Conservation (phyloP, 768 basidiomycete genomes). For the Phylloporus arenicola region DNA sequence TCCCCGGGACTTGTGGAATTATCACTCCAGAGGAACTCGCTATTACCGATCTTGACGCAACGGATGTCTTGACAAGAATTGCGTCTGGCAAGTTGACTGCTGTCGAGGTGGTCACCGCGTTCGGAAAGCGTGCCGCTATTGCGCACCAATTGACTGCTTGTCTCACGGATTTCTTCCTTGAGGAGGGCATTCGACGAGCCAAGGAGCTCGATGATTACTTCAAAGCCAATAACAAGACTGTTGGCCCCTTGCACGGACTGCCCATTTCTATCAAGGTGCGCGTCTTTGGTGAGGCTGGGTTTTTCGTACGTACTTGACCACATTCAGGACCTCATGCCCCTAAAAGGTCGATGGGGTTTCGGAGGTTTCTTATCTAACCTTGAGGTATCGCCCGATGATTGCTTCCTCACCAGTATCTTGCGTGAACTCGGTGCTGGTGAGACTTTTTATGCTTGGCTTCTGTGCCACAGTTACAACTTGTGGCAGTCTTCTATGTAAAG, state of each 20-base stretch:
- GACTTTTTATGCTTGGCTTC: not conserved
- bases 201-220: constrained; percentile 39
- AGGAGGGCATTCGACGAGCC: constrained; percentile 36
- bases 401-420: constrained; percentile 31
- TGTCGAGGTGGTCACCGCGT: constrained; percentile 39
- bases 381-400: constrained; percentile 23
- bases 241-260: constrained; percentile 42
- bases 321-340: constrained; percentile 34
- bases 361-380: constrained; percentile 31
- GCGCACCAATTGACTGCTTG: constrained; percentile 44
- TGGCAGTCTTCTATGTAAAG: constrained; percentile 38
- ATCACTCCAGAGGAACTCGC: constrained; percentile 30
- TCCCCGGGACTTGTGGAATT: constrained; percentile 30
- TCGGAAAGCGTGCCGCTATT: constrained; percentile 46
- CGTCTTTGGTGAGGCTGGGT: too few species aligned
- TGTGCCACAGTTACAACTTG: constrained; percentile 4
- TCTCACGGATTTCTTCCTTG: constrained; percentile 42
- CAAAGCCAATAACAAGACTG: constrained; percentile 31
- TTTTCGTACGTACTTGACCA: not conserved
- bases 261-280: constrained; percentile 38
- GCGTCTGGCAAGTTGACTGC: constrained; percentile 30
- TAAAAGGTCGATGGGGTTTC: constrained; percentile 37
- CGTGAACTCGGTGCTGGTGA: constrained; percentile 39
- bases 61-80: constrained; percentile 27
- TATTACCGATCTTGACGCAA: constrained; percentile 35